phyloP scores from a whole-genome alignment of 2,329 filamentous ascomycete species.

The Pestalotiopsis sp. region DNA sequence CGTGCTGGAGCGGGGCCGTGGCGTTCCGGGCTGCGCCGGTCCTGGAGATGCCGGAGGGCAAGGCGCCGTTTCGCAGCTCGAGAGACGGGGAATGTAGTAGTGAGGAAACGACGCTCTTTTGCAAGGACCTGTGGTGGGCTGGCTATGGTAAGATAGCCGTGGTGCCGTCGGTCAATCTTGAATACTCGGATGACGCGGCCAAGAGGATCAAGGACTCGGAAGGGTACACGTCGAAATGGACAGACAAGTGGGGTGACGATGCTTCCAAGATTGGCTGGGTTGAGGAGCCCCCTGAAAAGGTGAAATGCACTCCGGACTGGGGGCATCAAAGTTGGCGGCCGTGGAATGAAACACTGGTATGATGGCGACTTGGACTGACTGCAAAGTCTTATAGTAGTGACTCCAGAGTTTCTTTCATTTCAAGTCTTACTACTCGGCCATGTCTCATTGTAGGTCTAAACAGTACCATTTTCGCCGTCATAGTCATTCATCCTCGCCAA shows the following conservation, averaged over 20 bases:
- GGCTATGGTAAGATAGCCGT: conserved; percentile 58
- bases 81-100: conserved; percentile 50
- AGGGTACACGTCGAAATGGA: conserved; percentile 48
- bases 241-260: conserved; percentile 26
- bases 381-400: no score
- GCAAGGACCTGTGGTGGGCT: conserved; percentile 58
- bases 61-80: conserved; percentile 47
- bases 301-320: conserved; percentile 51
- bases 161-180: conserved; percentile 58
- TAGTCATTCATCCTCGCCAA: no score
- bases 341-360: conserved; percentile 38
- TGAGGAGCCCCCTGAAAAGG: conserved; percentile 43
- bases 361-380: background rate
- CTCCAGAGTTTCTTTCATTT: no score
- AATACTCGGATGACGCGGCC: conserved; percentile 51
- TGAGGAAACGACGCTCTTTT: conserved; percentile 59
- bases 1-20: conserved; percentile 63
- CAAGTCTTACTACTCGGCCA: no score
- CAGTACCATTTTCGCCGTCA: no score
- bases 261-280: conserved; percentile 46
- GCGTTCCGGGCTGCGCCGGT: conserved; percentile 52
- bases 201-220: conserved; percentile 50
- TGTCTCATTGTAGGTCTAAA: no score
- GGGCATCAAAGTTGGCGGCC: conserved; percentile 43
- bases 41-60: conserved; percentile 30